phyloP scores from a whole-genome alignment of 2,329 filamentous ascomycete genomes.

The Hypoxylon sp. region DNA sequence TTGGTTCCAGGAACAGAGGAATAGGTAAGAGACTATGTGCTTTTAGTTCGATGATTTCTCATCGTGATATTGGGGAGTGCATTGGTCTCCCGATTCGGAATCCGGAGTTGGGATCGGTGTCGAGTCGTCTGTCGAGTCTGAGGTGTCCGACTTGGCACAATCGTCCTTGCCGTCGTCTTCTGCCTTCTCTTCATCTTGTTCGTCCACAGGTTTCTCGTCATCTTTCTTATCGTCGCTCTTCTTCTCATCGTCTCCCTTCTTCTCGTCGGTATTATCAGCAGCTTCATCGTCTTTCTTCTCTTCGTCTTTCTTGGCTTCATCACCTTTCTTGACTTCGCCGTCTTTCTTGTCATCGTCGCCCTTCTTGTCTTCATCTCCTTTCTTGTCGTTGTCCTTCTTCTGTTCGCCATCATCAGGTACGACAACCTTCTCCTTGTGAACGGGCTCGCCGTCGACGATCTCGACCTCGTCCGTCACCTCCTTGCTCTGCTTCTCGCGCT shows the following conservation, averaged over 20 bases:
- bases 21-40: neutral
- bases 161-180: slow-evolving; percentile 37
- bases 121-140: slow-evolving; percentile 46
- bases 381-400: slow-evolving; percentile 36
- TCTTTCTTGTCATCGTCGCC: slow-evolving; percentile 46
- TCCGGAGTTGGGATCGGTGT: slow-evolving; percentile 46
- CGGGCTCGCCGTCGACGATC: slow-evolving; percentile 47
- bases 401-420: slow-evolving; percentile 45
- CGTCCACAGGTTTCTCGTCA: slow-evolving; percentile 36
- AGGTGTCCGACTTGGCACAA: slow-evolving; percentile 45
- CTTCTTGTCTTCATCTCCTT: slow-evolving; percentile 43
- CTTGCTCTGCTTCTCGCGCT: slow-evolving; percentile 52
- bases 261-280: slow-evolving; percentile 35
- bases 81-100: slow-evolving; percentile 40
- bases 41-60: slow-evolving; percentile 20
- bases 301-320: slow-evolving; percentile 44
- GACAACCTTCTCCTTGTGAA: slow-evolving; percentile 51
- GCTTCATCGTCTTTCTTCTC: slow-evolving; percentile 12
- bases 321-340: slow-evolving; percentile 46
- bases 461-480: slow-evolving; percentile 49
- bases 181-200: slow-evolving; percentile 45
- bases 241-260: slow-evolving; percentile 20
- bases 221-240: neutral
- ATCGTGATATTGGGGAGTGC: slow-evolving; percentile 44
- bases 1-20: neutral